A percentile compares a stretch with the other conserved stretches of the same genome.
phyloP scores from a whole-genome alignment of 495 filamentous ascomycete species.

The Aspergillus leporis region DNA sequence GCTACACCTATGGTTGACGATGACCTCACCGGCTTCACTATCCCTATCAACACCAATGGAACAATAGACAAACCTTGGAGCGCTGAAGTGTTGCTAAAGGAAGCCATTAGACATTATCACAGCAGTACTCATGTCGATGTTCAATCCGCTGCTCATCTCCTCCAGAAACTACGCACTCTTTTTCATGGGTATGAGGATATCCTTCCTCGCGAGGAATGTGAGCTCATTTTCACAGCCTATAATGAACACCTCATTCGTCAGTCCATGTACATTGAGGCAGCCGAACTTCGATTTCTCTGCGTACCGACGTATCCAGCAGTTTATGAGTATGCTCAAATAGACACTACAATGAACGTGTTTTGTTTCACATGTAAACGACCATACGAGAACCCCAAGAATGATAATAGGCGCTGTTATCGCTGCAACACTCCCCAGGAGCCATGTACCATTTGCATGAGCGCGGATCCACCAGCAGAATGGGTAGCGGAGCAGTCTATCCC shows the following conservation, averaged over 20 bases:
- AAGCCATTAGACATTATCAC: conserved; percentile 47
- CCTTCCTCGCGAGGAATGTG: conserved; percentile 43
- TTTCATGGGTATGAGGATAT: conserved; percentile 44
- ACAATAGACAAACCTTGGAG: conserved; percentile 48
- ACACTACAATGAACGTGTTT: conserved; percentile 47
- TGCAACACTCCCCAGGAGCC: conserved; percentile 45
- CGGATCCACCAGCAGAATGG: conserved; percentile 52
- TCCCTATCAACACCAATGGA: conserved; percentile 35
- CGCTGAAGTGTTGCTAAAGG: conserved; percentile 44
- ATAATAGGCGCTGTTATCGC: conserved; percentile 45
- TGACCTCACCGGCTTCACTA: conserved; percentile 27
- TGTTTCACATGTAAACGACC: conserved; percentile 49
- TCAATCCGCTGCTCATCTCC: conserved; percentile 49
- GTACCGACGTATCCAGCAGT: conserved; percentile 61
- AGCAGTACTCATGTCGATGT: conserved; percentile 43
- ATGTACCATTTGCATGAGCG: conserved; percentile 47
- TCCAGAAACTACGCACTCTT: conserved; percentile 45
- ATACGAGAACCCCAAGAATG: conserved; percentile 44
- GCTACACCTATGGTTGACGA: conserved; percentile 20
- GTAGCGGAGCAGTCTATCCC: conserved; percentile 32
- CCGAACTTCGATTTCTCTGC: conserved; percentile 67
- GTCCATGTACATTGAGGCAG: conserved; percentile 66
- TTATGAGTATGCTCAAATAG: conserved; percentile 56
- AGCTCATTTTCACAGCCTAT: conserved; percentile 61
- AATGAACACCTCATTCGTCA: conserved; percentile 64